Base-by-base conservation (phyloP, 805 yeast species). In the Metschnikowia vanudenii region DNA sequence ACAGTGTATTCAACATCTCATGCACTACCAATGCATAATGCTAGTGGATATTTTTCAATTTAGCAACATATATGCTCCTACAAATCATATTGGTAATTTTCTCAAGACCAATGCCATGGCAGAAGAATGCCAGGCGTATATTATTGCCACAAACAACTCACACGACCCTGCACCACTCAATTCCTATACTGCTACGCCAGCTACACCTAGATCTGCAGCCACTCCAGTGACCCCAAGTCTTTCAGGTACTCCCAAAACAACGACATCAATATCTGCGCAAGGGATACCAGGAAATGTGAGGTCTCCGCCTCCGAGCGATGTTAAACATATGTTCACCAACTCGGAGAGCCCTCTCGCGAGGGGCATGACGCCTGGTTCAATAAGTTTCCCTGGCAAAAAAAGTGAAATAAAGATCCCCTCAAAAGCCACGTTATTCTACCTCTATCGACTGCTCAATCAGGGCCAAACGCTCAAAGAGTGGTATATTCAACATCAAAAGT, bases 31-130 rank as follows among this genome's bases (percentile, higher is more conserved):
- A 54, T 88, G 97, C 56, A 82, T 94, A 26, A 79, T 85, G 12
- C 75, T 91, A 9, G 73, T 88, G 12, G 98, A 92, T 61, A 80
- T 94, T 13, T 92, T 94, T 63, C 97, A 91, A 61, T 94, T 91
- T 62, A 71, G 83, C 39, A 92, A 89, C 65, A 80, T 84, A 19
- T 94, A 94, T 67, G 94, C 97, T 0, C 88, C 96, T 18, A 88
- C 98, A 0, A 83, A 94, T 30, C 77, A 79, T 37, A 79, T 94
- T 19, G 81, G 86, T 0, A 64, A 72, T 29, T 88, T 95, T 54
- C 71, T 88, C 39, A 77, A 78, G 35, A 48, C 62, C 16, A 86
- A 82, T 53, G 71, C 75, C 0, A 73, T 92, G 75, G 87, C 90
- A 10, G 76, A 79, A 10, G 96, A 90, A 55, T 92, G 98, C 62